phyloP scores from a whole-genome alignment of 2,329 filamentous ascomycete genomes.

The Aspergillus thermomutatus region DNA sequence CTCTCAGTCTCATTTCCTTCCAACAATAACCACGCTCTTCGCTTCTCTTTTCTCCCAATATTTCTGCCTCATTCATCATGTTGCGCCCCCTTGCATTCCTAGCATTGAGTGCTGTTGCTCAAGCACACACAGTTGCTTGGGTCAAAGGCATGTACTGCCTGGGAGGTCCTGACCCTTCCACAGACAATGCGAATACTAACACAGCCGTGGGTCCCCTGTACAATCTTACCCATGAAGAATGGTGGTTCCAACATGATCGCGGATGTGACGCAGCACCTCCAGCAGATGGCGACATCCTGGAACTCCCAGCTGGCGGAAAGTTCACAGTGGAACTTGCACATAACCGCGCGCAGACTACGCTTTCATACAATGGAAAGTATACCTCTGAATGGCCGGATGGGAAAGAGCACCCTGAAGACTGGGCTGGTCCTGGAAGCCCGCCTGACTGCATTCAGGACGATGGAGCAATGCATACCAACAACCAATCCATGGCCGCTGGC shows the following conservation, averaged over 20 bases:
- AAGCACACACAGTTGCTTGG: slow-evolving; percentile 39
- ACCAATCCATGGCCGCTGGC: slow-evolving; percentile 43
- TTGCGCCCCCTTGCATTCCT: neutral
- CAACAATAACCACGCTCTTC: neutral
- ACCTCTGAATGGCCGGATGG: slow-evolving; percentile 49
- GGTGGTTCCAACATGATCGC: slow-evolving; percentile 52
- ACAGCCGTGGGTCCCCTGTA: slow-evolving; percentile 47
- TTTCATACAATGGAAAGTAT: slow-evolving; percentile 42
- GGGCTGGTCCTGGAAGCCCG: slow-evolving; percentile 37
- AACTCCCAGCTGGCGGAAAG: slow-evolving; percentile 47
- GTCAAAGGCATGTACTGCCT: slow-evolving; percentile 42
- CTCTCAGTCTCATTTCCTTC: neutral
- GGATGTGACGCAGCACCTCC: slow-evolving; percentile 45
- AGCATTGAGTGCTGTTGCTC: slow-evolving; percentile 10
- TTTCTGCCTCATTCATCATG: neutral
- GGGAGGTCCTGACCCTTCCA: slow-evolving; percentile 25
- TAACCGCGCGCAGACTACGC: slow-evolving; percentile 49
- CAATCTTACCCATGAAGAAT: slow-evolving; percentile 43
- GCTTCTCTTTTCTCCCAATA: neutral
- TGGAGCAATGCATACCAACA: slow-evolving; percentile 48
- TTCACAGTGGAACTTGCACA: slow-evolving; percentile 51
- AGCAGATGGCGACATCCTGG: slow-evolving; percentile 36
- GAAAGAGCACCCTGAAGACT: slow-evolving; percentile 44
- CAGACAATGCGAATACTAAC: slow-evolving; percentile 45
- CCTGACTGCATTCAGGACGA: slow-evolving; percentile 39